A percentile compares a stretch with the other conserved stretches of the same genome.
These are phyloP conservation scores for Scutellaria barbata DNA, from an alignment of 257 asterid species.

Conservation along the genomic window DNA sequence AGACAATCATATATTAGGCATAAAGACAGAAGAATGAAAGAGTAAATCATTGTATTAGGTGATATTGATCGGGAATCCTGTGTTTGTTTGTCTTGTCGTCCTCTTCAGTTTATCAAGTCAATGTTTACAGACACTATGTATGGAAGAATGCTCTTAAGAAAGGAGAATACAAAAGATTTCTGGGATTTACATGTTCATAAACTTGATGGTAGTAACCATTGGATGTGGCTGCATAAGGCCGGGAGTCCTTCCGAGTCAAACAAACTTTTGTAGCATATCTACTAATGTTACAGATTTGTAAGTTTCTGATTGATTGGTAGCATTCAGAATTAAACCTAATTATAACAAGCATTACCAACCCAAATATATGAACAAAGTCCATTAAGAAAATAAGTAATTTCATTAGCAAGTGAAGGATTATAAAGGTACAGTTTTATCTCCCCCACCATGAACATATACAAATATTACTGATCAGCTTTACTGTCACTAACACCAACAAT, in stretches of 20 bases:
- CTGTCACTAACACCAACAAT: constrained; percentile 21
- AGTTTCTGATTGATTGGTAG: background rate
- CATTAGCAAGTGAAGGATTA: constrained; percentile 17
- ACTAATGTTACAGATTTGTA: background rate
- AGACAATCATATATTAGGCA: background rate
- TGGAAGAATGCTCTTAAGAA: background rate
- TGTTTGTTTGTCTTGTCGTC: background rate
- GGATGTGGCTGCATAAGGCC: constrained; percentile 6
- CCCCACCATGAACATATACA: constrained; percentile 30
- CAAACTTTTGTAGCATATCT: background rate
- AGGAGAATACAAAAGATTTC: background rate
- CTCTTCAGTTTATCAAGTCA: background rate
- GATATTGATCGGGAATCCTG: background rate
- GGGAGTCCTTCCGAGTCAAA: constrained; percentile 7
- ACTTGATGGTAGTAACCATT: constrained; percentile 5
- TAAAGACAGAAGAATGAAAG: background rate
- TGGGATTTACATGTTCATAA: constrained; percentile 4
- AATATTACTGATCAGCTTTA: constrained; percentile 29
- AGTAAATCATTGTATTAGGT: background rate
- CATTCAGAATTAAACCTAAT: constrained; percentile 6
- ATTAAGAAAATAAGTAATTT: constrained; percentile 22
- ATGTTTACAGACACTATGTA: background rate
- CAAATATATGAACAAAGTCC: constrained; percentile 1
- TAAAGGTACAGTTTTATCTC: constrained; percentile 21
- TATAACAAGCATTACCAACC: constrained; percentile 17